Percentiles rank a stretch among this genome's conserved stretches.
phyloP scores from a whole-genome alignment of 441 rosid species.

The Croton laevigatus region DNA sequence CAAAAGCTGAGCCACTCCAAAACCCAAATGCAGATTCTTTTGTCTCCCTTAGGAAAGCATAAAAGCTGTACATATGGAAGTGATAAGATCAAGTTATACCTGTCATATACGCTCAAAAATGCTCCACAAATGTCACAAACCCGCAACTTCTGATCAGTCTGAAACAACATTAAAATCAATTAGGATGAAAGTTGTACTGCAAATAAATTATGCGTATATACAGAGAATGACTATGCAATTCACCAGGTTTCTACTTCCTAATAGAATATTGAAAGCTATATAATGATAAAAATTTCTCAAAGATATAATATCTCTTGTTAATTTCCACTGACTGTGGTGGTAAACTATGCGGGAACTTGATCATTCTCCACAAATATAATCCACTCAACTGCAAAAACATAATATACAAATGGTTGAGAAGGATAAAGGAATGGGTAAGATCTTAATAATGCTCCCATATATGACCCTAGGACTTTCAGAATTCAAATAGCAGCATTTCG shows the following conservation, averaged over 20 bases:
- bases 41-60: slow-evolving; percentile 36
- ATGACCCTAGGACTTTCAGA: not conserved
- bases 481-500: not conserved
- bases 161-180: slow-evolving; percentile 30
- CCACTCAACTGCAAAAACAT: not conserved
- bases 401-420: not conserved
- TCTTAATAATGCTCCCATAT: not conserved
- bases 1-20: slow-evolving; percentile 91
- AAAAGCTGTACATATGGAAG: slow-evolving; percentile 19
- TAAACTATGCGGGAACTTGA: not conserved
- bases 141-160: slow-evolving; percentile 99
- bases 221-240: not conserved
- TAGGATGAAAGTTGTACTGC: not conserved
- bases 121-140: slow-evolving; percentile 99
- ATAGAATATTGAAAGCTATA: not conserved
- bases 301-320: not conserved
- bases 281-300: not conserved
- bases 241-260: not conserved
- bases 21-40: slow-evolving; percentile 60
- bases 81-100: slow-evolving; percentile 47
- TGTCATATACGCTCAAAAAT: slow-evolving; percentile 97
- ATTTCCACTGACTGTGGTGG: not conserved
- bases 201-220: not conserved
- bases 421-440: not conserved
- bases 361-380: not conserved